These are phyloP conservation scores for Aspergillus sergii DNA, from an alignment of 2,329 filamentous ascomycete species.

Conservation along the genomic window DNA sequence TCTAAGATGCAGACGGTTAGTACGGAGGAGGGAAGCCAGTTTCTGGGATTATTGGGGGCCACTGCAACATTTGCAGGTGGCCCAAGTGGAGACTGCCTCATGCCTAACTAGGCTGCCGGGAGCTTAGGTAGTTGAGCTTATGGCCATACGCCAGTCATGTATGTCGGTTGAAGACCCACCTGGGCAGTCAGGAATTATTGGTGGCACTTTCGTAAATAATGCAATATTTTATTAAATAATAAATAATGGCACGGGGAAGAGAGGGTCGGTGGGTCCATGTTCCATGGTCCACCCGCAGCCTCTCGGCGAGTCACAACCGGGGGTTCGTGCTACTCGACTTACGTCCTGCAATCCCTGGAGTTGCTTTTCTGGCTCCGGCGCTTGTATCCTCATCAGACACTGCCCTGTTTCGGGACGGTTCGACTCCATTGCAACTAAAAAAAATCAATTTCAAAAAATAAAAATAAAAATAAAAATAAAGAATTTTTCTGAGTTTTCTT, in stretches of 20 bases:
- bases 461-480: background rate
- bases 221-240: conserved; percentile 22
- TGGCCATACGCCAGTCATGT: conserved; percentile 26
- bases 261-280: conserved; percentile 21
- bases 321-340: conserved; percentile 29
- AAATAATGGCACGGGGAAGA: conserved; percentile 27
- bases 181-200: conserved; percentile 22
- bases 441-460: background rate
- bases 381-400: conserved; percentile 27
- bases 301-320: conserved; percentile 31
- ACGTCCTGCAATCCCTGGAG: conserved; percentile 21
- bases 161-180: conserved; percentile 23
- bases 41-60: conserved; percentile 13
- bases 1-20: conserved; percentile 13
- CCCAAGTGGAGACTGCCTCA: conserved; percentile 25
- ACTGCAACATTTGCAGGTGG: conserved; percentile 25
- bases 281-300: conserved; percentile 30
- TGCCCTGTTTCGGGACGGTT: conserved; percentile 24
- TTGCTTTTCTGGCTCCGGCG: conserved; percentile 23
- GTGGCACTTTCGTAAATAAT: conserved; percentile 18
- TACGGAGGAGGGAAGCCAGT: conserved; percentile 8
- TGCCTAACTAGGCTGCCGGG: conserved; percentile 28
- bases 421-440: conserved; percentile 18
- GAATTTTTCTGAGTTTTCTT: background rate
- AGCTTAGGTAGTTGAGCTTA: conserved; percentile 31